Evolutionary conservation across 169 alveolate species (phyloP), one percentile per base, ranked within the genome.

Genomic region (Plasmodium chabaudi): DNA sequence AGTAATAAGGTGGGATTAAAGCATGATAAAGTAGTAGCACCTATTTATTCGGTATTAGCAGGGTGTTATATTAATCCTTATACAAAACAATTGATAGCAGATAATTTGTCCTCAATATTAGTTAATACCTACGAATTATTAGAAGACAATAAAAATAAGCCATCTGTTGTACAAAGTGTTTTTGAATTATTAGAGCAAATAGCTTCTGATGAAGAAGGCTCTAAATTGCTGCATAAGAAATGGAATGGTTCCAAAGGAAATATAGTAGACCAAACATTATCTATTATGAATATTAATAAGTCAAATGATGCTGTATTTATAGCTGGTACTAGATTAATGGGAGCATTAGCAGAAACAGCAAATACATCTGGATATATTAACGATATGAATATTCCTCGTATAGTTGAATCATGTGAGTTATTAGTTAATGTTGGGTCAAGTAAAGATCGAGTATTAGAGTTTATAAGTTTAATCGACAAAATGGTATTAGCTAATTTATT

Each of bases 31-130:
- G 93, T 94, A 86, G 77, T 95, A 60, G 88, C 93, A 17, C 94
- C 95, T 53, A 95, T 95, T 13, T 95, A 91, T 91, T 72, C 95
- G 42, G 94, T 95, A 13, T 72, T 95, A 49, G 92, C 95, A 17
- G 95, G 96, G 19, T 95, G 97, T 63, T 94, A 89, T n/a, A 82
- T 92, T 46, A 95, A 95, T 86, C 82, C 94, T 12, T 94, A 95
- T 70, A 93, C 95, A 72, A 87, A 88, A 90, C 94, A 91, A 13
- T 63, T 93, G 19, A 89, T 93, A 44, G 44, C 87, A 21, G 95
- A 93, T 77, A 87, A 82, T 27, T 88, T 93, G 1, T 92, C 93
- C 23, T 53, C 68, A 5, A 17, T 93, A 59, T 65, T 93, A 57
- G 92, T 73, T 61, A 88, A 77, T 55, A 89, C 95, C n/a, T 84